A percentile compares a stretch with the other conserved stretches of the same genome.
These are phyloP conservation scores for Datura wrightii DNA, from an alignment of 257 asterid species.

Conservation along the genomic window DNA sequence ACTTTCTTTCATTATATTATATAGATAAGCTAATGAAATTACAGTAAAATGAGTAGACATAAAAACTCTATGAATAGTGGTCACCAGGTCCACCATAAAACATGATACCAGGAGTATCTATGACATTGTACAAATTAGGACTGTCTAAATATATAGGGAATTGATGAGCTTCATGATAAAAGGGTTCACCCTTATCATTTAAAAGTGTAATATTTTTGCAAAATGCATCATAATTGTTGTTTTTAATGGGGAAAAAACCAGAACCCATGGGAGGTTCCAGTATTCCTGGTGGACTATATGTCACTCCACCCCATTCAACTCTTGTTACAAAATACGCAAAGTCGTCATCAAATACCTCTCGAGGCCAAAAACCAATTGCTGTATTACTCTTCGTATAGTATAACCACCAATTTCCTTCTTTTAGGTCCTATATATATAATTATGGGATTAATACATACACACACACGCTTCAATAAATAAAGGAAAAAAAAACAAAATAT, in stretches of 20 bases:
- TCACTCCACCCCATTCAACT: conserved; percentile 13
- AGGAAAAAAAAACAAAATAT: background rate
- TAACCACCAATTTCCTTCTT: background rate
- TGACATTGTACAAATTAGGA: background rate
- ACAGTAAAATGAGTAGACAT: background rate
- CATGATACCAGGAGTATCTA: background rate
- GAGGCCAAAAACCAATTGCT: conserved; percentile 22
- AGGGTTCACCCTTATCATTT: background rate
- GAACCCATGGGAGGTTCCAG: conserved; percentile 8
- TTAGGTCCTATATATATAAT: background rate
- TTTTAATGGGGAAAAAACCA: background rate
- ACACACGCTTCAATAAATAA: no score
- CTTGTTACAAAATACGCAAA: background rate
- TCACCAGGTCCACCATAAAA: conserved; percentile 27
- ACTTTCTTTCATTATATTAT: background rate
- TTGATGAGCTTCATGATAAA: background rate
- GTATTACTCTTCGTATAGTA: background rate
- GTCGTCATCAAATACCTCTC: conserved; percentile 11
- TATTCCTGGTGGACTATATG: conserved; percentile 3
- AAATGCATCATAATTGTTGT: background rate
- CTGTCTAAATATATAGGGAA: background rate
- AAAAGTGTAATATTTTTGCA: background rate
- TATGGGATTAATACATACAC: no score
- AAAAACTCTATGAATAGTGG: background rate
- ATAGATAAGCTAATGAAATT: background rate